Evolutionary conservation across 306 rosid species (phyloP), one percentile per base, ranked within the genome.

Genomic region (Pyrus communis): DNA sequence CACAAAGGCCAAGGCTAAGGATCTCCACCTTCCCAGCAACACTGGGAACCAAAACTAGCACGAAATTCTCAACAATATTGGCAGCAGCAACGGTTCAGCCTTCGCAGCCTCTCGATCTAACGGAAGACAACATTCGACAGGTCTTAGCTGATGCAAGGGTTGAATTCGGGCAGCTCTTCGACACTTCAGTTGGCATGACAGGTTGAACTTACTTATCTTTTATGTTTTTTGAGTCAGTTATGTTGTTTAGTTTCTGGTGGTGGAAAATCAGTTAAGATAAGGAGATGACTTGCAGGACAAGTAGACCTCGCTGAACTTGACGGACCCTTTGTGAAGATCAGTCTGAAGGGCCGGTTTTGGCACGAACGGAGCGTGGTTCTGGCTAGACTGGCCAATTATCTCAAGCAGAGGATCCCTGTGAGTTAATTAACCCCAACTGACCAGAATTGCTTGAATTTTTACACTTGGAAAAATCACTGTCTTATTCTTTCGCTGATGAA

Each of bases 271-370:
- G 42, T 49, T 28, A 43, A 45, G 27, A 49, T 33, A 27, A 14
- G 64, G 31, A 25, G 38, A 52, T 73, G 49, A 22, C 31, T 42
- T 71, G 58, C 75, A 91, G 98, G 97, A 78, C 75, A 69, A 73
- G 97, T 75, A 73, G 93, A 95, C 51, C 81, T 95, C 40, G 93
- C 85, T 3, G 98, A 95, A 61, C 67, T 95, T 42, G 96, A 95
- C 70, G 97, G 97, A 54, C 98, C 98, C 54, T 88, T 88, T 68
- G 97, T 95, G 77, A 95, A 84, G 80, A 90, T 95, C 76, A 86
- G 96, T 74, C 90, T 95, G 18, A 92, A 75, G 80, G 98, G 98
- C 72, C 89, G 97, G 38, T 95, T 95, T 86, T 95, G 98, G 98
- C 97, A 95, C 86, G 75, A 84, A 71, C 92, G 98, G 23, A 88